These are phyloP conservation scores for Przewalskia tangutica DNA, from an alignment of 257 asterid species.

Conservation along the genomic window DNA sequence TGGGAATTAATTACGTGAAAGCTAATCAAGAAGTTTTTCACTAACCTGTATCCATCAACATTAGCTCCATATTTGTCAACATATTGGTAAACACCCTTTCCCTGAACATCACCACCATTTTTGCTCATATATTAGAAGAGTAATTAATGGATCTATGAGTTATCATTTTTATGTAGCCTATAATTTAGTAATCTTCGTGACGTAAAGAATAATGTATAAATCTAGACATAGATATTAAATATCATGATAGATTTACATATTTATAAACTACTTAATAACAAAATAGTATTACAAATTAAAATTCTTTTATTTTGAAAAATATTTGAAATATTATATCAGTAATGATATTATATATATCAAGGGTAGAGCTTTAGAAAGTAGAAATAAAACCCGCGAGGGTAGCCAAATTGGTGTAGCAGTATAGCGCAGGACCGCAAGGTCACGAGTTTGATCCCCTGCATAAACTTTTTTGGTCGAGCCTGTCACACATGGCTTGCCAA, in stretches of 20 bases:
- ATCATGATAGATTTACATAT: not conserved
- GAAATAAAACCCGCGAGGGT: too few relatives aligned
- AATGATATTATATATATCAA: not conserved
- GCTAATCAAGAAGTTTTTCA: not conserved
- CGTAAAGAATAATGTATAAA: too few relatives aligned
- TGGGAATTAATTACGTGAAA: not conserved
- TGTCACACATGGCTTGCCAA: too few relatives aligned
- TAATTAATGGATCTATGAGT: too few relatives aligned
- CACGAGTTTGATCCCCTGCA: too few relatives aligned
- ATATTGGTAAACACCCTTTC: constrained; percentile 95
- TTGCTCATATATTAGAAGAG: not conserved
- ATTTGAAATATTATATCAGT: not conserved
- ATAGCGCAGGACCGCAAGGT: too few relatives aligned
- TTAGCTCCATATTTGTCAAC: constrained; percentile 96
- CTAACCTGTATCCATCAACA: constrained; percentile 92
- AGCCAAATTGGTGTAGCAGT: too few relatives aligned
- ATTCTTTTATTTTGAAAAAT: not conserved
- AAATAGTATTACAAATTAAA: not conserved
- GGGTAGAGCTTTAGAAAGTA: not conserved
- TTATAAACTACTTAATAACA: not conserved
- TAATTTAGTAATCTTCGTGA: too few relatives aligned
- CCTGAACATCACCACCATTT: constrained; percentile 32
- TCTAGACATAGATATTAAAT: too few relatives aligned
- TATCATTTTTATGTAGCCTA: too few relatives aligned
- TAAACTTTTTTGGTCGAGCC: too few relatives aligned